Conservation (phyloP, 1,139 yeast species). For the Nakaseomyces delphensis region DNA sequence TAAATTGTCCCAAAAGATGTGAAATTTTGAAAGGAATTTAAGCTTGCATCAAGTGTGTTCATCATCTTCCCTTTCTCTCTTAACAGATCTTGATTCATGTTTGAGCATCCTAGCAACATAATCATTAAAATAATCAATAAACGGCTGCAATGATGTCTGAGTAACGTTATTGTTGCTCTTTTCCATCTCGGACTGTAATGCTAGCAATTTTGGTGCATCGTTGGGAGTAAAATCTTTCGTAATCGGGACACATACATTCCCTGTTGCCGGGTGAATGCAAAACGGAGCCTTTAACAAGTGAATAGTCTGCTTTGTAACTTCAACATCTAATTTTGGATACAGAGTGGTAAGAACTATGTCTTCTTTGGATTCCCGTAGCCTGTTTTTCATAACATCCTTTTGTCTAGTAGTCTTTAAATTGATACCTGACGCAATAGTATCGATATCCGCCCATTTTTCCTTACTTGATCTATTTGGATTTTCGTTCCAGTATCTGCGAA, state of each 20-base stretch:
- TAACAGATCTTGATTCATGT: slow-evolving; percentile 42
- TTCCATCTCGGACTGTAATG: slow-evolving; percentile 40
- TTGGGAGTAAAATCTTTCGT: slow-evolving; percentile 60
- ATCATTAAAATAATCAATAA: slow-evolving; percentile 57
- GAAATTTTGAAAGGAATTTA: no score
- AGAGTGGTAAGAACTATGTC: slow-evolving; percentile 72
- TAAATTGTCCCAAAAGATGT: no score
- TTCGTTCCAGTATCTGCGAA: slow-evolving; percentile 48
- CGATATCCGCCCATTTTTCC: slow-evolving; percentile 80
- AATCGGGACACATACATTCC: slow-evolving; percentile 95
- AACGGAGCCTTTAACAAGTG: slow-evolving; percentile 97
- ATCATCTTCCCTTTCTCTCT: slow-evolving; percentile 39
- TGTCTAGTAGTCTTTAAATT: slow-evolving; percentile 40
- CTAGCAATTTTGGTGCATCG: slow-evolving; percentile 66
- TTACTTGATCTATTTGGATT: slow-evolving; percentile 41
- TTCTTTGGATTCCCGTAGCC: slow-evolving; percentile 60
- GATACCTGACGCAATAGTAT: slow-evolving; percentile 36
- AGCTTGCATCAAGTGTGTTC: background rate
- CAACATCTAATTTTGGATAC: slow-evolving; percentile 89
- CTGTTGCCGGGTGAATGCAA: slow-evolving; percentile 95
- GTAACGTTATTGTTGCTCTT: slow-evolving; percentile 42
- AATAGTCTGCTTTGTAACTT: slow-evolving; percentile 81
- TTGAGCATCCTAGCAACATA: slow-evolving; percentile 53
- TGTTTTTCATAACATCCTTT: slow-evolving; percentile 21
- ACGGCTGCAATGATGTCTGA: slow-evolving; percentile 65